Percentiles rank a stretch among this genome's conserved stretches.
These are phyloP conservation scores for Lactifluus volemus DNA, from an alignment of 768 basidiomycete species.

Conservation along the genomic window DNA sequence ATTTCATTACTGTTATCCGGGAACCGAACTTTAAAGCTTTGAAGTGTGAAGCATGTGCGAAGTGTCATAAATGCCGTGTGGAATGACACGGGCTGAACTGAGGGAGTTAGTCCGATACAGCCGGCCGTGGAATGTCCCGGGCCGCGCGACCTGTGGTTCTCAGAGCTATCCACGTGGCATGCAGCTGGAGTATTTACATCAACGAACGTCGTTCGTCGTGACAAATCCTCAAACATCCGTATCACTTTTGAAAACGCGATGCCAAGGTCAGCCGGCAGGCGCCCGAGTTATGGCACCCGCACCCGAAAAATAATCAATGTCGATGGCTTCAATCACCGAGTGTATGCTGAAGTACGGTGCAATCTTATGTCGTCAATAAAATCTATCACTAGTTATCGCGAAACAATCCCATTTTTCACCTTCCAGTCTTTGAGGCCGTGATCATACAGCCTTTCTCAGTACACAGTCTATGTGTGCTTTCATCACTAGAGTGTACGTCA, in stretches of 20 bases:
- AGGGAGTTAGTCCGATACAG: too few species aligned
- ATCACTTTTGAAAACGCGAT: constrained; percentile 81
- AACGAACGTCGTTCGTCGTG: constrained; percentile 88
- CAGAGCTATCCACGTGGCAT: constrained; percentile 64
- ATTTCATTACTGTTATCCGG: neutral
- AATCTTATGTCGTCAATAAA: too few species aligned
- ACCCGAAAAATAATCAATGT: constrained; percentile 97
- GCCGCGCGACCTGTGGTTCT: too few species aligned
- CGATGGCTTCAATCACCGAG: constrained; percentile 58
- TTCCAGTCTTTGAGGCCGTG: too few species aligned
- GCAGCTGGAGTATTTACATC: constrained; percentile 53
- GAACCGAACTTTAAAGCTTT: neutral
- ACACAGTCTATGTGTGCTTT: too few species aligned
- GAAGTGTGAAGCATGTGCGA: neutral
- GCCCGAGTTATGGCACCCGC: constrained; percentile 89
- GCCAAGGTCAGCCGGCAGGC: constrained; percentile 99
- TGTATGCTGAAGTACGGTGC: too few species aligned
- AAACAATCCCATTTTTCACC: too few species aligned
- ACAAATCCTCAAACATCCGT: constrained; percentile 97
- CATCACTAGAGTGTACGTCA: too few species aligned
- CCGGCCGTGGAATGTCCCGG: too few species aligned
- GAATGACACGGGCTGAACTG: too few species aligned
- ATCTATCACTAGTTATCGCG: too few species aligned
- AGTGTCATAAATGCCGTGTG: neutral
- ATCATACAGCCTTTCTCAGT: too few species aligned